phyloP scores from a whole-genome alignment of 371 early-diverging fungal genomes.

The Blakeslea trispora region DNA sequence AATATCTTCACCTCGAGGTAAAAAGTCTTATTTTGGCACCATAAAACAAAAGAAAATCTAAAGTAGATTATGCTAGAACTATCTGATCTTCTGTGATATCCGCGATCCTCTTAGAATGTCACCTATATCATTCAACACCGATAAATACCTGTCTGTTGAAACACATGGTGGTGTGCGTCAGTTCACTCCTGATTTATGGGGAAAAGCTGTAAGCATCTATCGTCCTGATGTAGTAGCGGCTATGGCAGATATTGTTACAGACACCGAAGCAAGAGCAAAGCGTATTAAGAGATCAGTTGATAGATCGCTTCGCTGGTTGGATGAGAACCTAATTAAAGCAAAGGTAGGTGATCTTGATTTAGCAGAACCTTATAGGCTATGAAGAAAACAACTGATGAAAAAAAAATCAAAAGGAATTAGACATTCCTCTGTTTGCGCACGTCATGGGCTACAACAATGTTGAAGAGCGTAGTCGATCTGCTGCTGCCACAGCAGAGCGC shows the following conservation, averaged over 20 bases:
- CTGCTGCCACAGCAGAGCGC: constrained; percentile 54
- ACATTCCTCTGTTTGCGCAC: constrained; percentile 59
- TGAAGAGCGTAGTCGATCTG: constrained; percentile 62
- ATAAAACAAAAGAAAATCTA: neutral
- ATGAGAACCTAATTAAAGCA: constrained; percentile 32
- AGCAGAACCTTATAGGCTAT: too few relatives aligned
- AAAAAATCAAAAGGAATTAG: constrained; percentile 13
- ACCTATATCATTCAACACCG: constrained; percentile 58
- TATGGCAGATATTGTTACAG: constrained; percentile 50
- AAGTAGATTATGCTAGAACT: constrained; percentile 23
- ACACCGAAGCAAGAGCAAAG: constrained; percentile 54
- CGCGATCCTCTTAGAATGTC: constrained; percentile 59
- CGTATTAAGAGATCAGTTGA: constrained; percentile 68
- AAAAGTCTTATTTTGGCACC: neutral
- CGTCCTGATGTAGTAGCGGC: constrained; percentile 57
- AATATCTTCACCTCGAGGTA: constrained; percentile 57
- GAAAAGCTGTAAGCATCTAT: constrained; percentile 48
- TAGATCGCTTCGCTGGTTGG: constrained; percentile 67
- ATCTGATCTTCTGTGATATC: constrained; percentile 63
- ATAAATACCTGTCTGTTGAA: constrained; percentile 65
- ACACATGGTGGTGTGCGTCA: constrained; percentile 70
- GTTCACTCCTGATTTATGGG: constrained; percentile 57
- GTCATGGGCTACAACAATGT: constrained; percentile 54
- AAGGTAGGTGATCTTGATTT: constrained; percentile 19
- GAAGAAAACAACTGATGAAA: constrained; percentile 1